These are phyloP conservation scores for Xerocomellus chrysenteron DNA, from an alignment of 768 basidiomycete species.

Conservation along the genomic window DNA sequence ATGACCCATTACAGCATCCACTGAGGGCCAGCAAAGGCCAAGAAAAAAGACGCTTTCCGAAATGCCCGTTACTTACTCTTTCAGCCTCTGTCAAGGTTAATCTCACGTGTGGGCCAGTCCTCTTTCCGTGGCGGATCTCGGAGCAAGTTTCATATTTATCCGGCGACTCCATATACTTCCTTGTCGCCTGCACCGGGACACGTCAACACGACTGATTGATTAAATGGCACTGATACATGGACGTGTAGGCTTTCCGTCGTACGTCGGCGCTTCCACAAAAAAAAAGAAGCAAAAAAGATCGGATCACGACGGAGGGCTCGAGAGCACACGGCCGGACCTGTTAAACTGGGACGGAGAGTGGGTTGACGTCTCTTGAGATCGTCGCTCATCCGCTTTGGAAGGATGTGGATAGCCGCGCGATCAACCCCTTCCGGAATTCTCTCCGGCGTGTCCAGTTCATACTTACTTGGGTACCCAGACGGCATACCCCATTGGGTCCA, in stretches of 20 bases:
- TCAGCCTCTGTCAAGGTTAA: slow-evolving; percentile 24
- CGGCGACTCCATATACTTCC: background rate
- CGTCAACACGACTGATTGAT: background rate
- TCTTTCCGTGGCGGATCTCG: slow-evolving; percentile 16
- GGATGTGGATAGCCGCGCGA: slow-evolving; percentile 24
- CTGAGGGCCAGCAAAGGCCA: slow-evolving; percentile 3
- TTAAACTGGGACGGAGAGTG: background rate
- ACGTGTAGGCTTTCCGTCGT: background rate
- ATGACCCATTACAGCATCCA: slow-evolving; percentile 19
- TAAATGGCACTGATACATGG: background rate
- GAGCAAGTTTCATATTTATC: background rate
- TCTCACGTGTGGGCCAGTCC: slow-evolving; percentile 14
- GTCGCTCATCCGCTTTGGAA: slow-evolving; percentile 17
- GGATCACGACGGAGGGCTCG: slow-evolving; percentile 6
- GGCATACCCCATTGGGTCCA: slow-evolving; percentile 7
- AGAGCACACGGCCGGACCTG: background rate
- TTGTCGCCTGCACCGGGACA: background rate
- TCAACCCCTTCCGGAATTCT: slow-evolving; percentile 11
- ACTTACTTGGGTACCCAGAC: background rate
- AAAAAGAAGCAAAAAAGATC: slow-evolving; percentile 5
- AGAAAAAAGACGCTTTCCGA: slow-evolving; percentile 11
- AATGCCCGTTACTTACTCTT: slow-evolving; percentile 11
- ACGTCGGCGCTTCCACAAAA: background rate
- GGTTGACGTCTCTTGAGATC: slow-evolving; percentile 15
- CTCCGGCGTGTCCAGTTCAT: background rate